Base-by-base conservation (phyloP, 495 filamentous ascomycete species). In the Lentithecium fluviatile region DNA sequence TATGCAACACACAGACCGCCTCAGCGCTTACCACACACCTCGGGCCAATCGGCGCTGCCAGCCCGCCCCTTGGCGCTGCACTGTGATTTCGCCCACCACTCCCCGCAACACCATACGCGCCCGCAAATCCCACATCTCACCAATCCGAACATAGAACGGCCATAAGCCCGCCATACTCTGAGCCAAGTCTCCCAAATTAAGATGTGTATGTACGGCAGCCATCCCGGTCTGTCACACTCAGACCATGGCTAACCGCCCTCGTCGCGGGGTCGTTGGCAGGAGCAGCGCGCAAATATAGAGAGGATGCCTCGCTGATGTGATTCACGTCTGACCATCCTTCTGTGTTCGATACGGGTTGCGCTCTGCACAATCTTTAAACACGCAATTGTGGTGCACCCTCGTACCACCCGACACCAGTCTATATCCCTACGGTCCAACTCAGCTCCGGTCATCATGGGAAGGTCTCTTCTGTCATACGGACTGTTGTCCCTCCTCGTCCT, bases 241-340 rank as follows among this genome's bases (percentile, higher is more conserved):
- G 19, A 42, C 29, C 37, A 45, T 45, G 56, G 56, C 13, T 68
- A 68, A 43, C 60, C 65, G 65, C 65, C 60, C 37, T 34, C 45
- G 46, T 58, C 50, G 58, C 48, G 59, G 59, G 60, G 53, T 55
- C 13, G 11, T 32, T n/a, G 45, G 36, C 38, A 45, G 42, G 19
- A 50, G 25, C 11, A 15, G 29, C n/a, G 58, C 49, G 53, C 54
- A 67, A 67, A 67, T 67, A 67, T 67, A 63, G 64, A 67, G 58
- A 23, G 32, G 64, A 53, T 59, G 55, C 17, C 29, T 49, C 60
- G 59, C 64, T 54, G 56, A 19, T 19, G 4, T 24, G 24, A 32
- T 21, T 17, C 23, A 6, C 17, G 45, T 52, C 34, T 50, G 8
- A 42, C 50, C 13, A 25, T 20, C 56, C 51, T 34, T 56, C 56